These are phyloP conservation scores for Colletotrichum higginsianum DNA, from an alignment of 2,329 filamentous ascomycete species.

Conservation along the genomic window DNA sequence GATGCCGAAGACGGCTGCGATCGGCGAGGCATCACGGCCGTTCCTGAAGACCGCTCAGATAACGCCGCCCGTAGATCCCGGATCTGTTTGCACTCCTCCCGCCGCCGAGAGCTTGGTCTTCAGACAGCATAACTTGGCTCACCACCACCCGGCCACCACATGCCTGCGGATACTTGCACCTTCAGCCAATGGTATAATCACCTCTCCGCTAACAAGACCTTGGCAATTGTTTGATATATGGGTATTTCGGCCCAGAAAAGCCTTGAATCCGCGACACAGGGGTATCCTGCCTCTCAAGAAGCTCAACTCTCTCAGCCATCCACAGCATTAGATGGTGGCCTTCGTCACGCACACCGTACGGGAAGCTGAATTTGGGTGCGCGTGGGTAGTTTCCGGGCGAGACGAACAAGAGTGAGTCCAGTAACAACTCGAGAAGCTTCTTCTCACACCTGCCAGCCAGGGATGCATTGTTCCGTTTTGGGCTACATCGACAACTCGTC, in stretches of 20 bases:
- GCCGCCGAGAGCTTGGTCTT: slow-evolving; percentile 31
- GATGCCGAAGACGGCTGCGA: slow-evolving; percentile 31
- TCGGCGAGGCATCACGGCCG: slow-evolving; percentile 13
- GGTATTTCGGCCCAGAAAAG: slow-evolving; percentile 2
- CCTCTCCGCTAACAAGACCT: slow-evolving; percentile 30
- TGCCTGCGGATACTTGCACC: neutral
- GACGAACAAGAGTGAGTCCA: neutral
- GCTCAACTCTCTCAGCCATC: neutral
- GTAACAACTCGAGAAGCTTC: neutral
- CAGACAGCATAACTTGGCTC: slow-evolving; percentile 27
- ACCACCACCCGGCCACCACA: slow-evolving; percentile 15
- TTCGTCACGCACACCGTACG: neutral
- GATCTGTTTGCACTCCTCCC: slow-evolving; percentile 1
- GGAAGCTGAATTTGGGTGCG: slow-evolving; percentile 14
- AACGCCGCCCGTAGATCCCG: neutral
- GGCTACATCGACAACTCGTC: neutral
- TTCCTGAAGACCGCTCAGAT: neutral
- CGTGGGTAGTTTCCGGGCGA: neutral
- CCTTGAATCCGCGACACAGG: neutral
- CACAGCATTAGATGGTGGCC: neutral
- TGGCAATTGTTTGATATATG: slow-evolving; percentile 29
- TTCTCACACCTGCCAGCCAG: neutral
- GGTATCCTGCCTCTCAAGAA: neutral
- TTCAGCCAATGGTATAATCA: slow-evolving; percentile 1
- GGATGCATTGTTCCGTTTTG: neutral